A percentile compares a stretch with the other conserved stretches of the same genome.
phyloP scores from a whole-genome alignment of 768 basidiomycete genomes.

The Rhodotorula diobovata region DNA sequence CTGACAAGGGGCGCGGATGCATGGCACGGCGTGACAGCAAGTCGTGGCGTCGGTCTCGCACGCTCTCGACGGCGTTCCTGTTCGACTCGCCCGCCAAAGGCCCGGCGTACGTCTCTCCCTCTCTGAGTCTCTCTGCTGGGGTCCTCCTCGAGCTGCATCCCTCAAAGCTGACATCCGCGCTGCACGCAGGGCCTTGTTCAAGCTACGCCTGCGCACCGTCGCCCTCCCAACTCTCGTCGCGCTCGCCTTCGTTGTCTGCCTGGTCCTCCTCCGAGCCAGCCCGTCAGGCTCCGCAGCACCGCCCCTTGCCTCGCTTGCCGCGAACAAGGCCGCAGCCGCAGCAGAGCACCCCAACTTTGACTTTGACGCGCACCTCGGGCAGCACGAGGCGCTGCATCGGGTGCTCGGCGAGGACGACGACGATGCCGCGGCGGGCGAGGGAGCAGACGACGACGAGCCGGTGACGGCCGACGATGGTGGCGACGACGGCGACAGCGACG shows the following conservation, averaged over 20 bases:
- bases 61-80: neutral
- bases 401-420: neutral
- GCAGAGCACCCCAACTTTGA: slow-evolving; percentile 21
- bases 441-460: neutral
- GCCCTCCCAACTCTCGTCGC: neutral
- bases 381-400: neutral
- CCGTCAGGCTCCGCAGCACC: neutral
- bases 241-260: slow-evolving; percentile 1
- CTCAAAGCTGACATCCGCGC: neutral
- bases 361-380: slow-evolving; percentile 13
- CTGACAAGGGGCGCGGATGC: neutral
- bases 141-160: neutral
- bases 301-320: neutral
- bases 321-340: neutral
- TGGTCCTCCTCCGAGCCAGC: neutral
- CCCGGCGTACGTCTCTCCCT: too few species aligned
- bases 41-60: neutral
- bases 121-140: neutral
- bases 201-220: neutral
- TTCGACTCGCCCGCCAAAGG: too few species aligned
- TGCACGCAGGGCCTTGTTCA: neutral
- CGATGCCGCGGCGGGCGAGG: neutral
- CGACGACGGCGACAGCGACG: neutral
- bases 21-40: neutral
- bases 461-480: neutral